Conservation (phyloP, 1,284 basidiomycete species). For the Tilletia walkeri region DNA sequence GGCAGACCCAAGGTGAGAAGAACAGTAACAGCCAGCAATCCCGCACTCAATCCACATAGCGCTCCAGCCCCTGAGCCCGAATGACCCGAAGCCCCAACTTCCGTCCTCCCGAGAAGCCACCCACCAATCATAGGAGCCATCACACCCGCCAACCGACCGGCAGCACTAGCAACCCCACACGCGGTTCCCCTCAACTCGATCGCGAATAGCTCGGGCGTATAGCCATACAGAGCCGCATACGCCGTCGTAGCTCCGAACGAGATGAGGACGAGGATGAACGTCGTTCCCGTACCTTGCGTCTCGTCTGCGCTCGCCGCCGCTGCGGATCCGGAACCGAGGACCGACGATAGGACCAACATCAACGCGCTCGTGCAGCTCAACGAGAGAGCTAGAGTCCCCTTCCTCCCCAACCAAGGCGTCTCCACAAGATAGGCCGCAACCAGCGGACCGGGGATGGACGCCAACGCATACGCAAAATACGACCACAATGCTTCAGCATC, state of each 20-base stretch:
- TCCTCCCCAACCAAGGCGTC: slow-evolving; percentile 67
- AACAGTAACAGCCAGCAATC: background rate
- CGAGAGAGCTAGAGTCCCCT: slow-evolving; percentile 63
- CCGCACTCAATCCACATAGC: background rate
- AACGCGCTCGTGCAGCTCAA: slow-evolving; percentile 34
- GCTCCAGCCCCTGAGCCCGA: background rate
- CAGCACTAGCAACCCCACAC: slow-evolving; percentile 45
- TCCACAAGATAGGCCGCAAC: slow-evolving; percentile 88
- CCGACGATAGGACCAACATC: slow-evolving; percentile 35
- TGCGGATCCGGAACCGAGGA: slow-evolving; percentile 20
- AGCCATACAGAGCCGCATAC: slow-evolving; percentile 52
- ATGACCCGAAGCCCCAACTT: background rate
- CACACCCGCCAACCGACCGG: slow-evolving; percentile 48
- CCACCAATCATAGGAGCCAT: slow-evolving; percentile 48
- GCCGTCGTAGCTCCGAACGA: slow-evolving; percentile 44
- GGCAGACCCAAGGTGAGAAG: background rate
- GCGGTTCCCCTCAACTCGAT: slow-evolving; percentile 46
- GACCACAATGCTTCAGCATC: slow-evolving; percentile 3
- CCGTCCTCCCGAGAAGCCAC: slow-evolving; percentile 10
- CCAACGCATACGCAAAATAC: slow-evolving; percentile 44
- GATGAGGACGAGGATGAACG: slow-evolving; percentile 26
- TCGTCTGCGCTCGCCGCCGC: background rate
- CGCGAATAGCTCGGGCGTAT: slow-evolving; percentile 50
- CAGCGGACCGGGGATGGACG: slow-evolving; percentile 58
- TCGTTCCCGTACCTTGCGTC: slow-evolving; percentile 21